Base-by-base conservation (phyloP, 1,284 basidiomycete species). In the Wallemia ichthyophaga region DNA sequence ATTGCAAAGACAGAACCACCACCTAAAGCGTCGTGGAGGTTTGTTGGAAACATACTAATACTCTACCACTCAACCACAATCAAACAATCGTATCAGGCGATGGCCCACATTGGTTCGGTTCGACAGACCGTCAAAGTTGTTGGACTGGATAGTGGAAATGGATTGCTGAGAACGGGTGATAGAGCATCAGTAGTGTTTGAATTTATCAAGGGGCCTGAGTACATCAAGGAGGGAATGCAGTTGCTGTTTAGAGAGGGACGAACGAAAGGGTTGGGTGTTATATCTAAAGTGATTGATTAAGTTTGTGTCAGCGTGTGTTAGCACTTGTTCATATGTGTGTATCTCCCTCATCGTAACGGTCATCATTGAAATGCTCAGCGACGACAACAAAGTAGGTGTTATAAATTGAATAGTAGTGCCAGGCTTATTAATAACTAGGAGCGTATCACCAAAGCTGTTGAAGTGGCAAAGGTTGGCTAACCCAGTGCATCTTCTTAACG, bases 61-160 rank as follows among this genome's bases (percentile, higher is more conserved):
- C 71, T 88, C 60, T 85, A 86, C 67, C 87, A 94, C 69, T 86
- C 88, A 66, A 89, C 86, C 27, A 92, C 88, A 15, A 75, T 92
- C 64, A 86, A 89, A 71, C 79, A 77, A 66, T 84, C 84, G 65
- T 92, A 92, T 65, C 86, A 89, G 25, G 54, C 53, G 25, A 26
- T 66, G 64, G 53, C 65, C 27, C 68, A 68, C 59, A 59, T 63
- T 27, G 66, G 85, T 77, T 81, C 84, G 62, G 75, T 87, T 53
- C 77, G 87, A 58, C 89, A 95, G 73, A 94, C 89, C 0, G 88
- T 92, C 17, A 76, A 82, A 59, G 88, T 95, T 64, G 71, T 88
- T n/a, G 77, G 74, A 33, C 85, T 89, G 74, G 85, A 91, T 66
- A 81, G 87, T 63, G 82, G 84, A 0, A 81, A 85, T 63, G 84